A percentile compares a stretch with the other conserved stretches of the same genome.
phyloP scores from a whole-genome alignment of 108 stramenopile genomes.

The Skeletonema potamos region DNA sequence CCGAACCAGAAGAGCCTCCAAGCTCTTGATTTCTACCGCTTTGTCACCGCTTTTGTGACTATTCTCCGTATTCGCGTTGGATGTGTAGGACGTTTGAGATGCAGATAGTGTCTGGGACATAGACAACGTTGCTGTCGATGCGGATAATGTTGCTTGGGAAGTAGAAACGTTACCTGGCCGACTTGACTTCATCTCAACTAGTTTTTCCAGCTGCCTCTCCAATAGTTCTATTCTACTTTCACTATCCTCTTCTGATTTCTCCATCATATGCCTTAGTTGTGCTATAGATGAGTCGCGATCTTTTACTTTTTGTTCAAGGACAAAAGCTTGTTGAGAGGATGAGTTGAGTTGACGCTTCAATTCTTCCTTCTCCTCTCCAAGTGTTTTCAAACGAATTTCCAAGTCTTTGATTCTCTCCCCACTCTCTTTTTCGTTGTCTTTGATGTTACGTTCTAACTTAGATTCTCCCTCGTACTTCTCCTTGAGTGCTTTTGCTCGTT shows the following conservation, averaged over 20 bases:
- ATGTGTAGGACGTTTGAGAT: not conserved
- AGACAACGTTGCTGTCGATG: not conserved
- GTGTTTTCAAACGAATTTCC: not conserved
- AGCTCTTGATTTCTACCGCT: not conserved
- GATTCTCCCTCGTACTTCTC: not conserved
- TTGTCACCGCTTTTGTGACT: not conserved
- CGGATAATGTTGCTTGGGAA: not conserved
- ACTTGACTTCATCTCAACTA: not conserved
- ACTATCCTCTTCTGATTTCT: not conserved
- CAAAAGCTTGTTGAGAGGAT: not conserved
- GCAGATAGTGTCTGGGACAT: not conserved
- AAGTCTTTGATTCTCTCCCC: not conserved
- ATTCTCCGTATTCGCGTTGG: not conserved
- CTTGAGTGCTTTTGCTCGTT: not conserved
- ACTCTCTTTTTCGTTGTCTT: not conserved
- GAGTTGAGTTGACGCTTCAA: not conserved
- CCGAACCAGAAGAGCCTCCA: not conserved
- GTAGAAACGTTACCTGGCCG: not conserved
- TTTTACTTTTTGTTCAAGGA: not conserved
- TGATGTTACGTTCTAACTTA: no score
- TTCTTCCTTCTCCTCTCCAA: not conserved
- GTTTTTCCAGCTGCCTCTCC: not conserved
- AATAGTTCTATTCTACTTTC: not conserved
- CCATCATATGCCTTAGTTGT: not conserved
- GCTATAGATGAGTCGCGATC: not conserved